Evolutionary conservation across 2,329 filamentous ascomycete genomes (phyloP).

Genomic region (Emmonsiellopsis sp.): DNA sequence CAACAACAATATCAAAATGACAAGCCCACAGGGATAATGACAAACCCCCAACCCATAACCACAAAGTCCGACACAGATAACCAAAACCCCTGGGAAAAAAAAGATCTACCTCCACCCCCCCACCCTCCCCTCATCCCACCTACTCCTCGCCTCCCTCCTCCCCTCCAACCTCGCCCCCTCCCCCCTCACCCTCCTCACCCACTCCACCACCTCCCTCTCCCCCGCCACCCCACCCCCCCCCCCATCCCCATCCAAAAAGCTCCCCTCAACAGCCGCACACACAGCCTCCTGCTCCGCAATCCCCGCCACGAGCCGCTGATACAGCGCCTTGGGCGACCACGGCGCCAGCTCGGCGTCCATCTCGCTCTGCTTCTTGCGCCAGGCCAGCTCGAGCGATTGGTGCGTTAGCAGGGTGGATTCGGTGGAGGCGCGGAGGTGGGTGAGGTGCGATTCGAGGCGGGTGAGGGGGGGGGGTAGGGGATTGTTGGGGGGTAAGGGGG

Average conservation of each 20-base stretch:
- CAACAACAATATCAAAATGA: neutral
- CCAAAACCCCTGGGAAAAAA: neutral
- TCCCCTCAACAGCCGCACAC: slow-evolving; percentile 79
- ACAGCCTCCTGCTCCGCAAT: slow-evolving; percentile 75
- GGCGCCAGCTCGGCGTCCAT: slow-evolving; percentile 78
- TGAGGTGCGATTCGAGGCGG: slow-evolving; percentile 39
- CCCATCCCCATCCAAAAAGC: slow-evolving; percentile 62
- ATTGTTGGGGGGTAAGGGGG: too few species aligned
- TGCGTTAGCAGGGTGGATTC: slow-evolving; percentile 75
- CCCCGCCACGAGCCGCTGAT: slow-evolving; percentile 66
- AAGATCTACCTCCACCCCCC: slow-evolving; percentile 70
- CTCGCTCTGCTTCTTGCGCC: slow-evolving; percentile 77
- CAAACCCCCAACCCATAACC: neutral
- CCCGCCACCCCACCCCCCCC: slow-evolving; percentile 39
- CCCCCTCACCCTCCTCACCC: slow-evolving; percentile 71
- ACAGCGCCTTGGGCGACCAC: slow-evolving; percentile 78
- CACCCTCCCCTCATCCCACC: slow-evolving; percentile 93
- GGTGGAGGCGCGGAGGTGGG: slow-evolving; percentile 51
- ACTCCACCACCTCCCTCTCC: slow-evolving; percentile 77
- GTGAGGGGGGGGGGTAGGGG: too few species aligned
- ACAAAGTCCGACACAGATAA: neutral
- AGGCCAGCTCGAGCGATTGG: slow-evolving; percentile 82
- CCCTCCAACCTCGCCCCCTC: slow-evolving; percentile 70
- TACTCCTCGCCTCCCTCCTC: slow-evolving; percentile 74
- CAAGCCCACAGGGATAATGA: neutral